Percentiles rank a stretch among this genome's conserved stretches.
These are phyloP conservation scores for Fusarium falciforme DNA, from an alignment of 2,329 filamentous ascomycete genomes.

Conservation along the genomic window DNA sequence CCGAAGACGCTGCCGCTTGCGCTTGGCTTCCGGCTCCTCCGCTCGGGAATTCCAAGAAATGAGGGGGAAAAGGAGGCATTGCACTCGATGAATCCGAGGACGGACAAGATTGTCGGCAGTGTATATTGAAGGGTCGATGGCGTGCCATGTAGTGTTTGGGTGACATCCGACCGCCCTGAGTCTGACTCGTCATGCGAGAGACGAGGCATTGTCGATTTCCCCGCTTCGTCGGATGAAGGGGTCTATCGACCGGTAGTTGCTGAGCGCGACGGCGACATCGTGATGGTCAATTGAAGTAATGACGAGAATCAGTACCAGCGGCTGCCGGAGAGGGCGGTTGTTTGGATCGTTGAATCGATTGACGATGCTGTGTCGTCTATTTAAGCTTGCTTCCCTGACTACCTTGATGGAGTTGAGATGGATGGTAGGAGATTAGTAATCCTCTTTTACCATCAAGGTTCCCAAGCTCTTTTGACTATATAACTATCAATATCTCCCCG, in stretches of 20 bases:
- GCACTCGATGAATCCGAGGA: background rate
- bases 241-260: background rate
- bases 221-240: background rate
- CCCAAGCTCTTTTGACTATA: background rate
- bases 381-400: background rate
- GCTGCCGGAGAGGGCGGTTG: no score
- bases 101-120: background rate
- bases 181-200: background rate
- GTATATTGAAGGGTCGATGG: background rate
- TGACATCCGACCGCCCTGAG: background rate
- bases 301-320: background rate
- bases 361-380: background rate
- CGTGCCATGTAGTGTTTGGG: background rate
- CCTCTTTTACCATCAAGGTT: background rate
- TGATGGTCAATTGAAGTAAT: background rate
- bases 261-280: background rate
- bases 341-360: background rate
- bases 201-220: background rate
- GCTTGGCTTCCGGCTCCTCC: background rate
- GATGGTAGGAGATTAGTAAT: background rate
- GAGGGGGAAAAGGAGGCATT: background rate
- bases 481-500: background rate
- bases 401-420: background rate
- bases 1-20: background rate
- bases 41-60: background rate